Evolutionary conservation across 257 asterid species (phyloP), one percentile per base, ranked within the genome.

Genomic region (Linaria vulgaris): DNA sequence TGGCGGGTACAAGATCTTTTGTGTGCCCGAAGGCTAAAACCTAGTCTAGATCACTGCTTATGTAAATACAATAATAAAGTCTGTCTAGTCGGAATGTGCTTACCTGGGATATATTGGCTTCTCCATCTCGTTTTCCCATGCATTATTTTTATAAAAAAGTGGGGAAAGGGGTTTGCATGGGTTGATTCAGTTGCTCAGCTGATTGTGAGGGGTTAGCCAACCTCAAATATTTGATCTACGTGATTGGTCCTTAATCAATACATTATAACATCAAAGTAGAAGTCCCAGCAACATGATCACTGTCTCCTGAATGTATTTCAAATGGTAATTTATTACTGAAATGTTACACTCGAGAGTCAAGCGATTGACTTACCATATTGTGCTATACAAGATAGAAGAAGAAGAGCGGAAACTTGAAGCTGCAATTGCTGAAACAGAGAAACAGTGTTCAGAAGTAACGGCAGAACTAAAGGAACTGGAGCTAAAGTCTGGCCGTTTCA

Each of bases 341-440:
- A 16, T 57, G 21, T 61, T 37, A 57, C 24, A n/a, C 3, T 24
- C 46, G 14, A 61, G 64, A 48, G 63, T 38, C 17, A 22, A 43
- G 63, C 37, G 51, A 56, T 49, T 69, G 70, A 73, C 64, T 54
- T 64, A 1, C 56, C 38, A 10, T 69, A 14, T 66, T 58, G 59
- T 74, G 55, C 54, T 67, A 52, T 73, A 53, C 50, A 70, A 92
- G 99, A 90, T 94, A 76, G 97, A 87, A 83, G 99, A 90, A 73
- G 99, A 87, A 74, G 99, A 94, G 72, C 74, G 87, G 31, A 87
- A 90, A 76, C 97, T 94, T 67, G 97, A 90, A 85, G 94, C 99
- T 52, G 97, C 94, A 56, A 94, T 94, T 75, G 76, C 78, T 39
- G 99, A 90, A 83, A 90, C 97, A 67, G 99, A 94, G 81, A 90